Conservation (phyloP, 768 basidiomycete genomes). For the Lactifluus subvellereus region DNA sequence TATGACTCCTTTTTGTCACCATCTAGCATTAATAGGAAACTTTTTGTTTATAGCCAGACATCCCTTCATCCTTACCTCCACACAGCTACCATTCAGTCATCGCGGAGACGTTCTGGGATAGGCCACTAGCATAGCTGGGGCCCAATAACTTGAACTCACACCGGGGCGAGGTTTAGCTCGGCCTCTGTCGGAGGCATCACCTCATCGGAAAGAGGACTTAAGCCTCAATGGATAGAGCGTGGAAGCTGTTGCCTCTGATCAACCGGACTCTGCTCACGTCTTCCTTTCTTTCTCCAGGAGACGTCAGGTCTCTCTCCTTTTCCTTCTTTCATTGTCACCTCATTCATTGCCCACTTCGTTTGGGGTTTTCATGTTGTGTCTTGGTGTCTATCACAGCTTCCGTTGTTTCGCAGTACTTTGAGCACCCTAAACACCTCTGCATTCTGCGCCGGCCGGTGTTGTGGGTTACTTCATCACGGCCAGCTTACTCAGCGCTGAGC, state of each 20-base stretch:
- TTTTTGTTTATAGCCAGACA: background rate
- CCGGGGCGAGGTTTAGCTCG: background rate
- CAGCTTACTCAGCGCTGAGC: background rate
- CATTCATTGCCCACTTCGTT: background rate
- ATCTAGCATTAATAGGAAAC: too few relatives aligned
- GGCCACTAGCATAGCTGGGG: too few relatives aligned
- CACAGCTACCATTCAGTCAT: background rate
- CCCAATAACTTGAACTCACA: too few relatives aligned
- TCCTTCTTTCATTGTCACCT: background rate
- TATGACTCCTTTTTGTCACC: too few relatives aligned
- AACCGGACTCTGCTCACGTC: background rate
- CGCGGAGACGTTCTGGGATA: background rate
- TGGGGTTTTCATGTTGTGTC: background rate
- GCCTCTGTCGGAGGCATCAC: background rate
- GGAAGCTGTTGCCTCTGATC: background rate
- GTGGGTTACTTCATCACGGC: background rate
- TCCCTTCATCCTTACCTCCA: background rate
- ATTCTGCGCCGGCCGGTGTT: background rate
- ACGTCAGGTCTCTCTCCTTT: background rate
- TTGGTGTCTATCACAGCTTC: background rate
- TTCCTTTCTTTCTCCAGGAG: background rate
- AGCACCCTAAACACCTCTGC: background rate
- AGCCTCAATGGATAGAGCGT: background rate
- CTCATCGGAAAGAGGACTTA: background rate
- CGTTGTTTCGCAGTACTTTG: background rate